Evolutionary conservation across 805 yeast genomes (phyloP).

Genomic region (Yamadazyma ubonensis): DNA sequence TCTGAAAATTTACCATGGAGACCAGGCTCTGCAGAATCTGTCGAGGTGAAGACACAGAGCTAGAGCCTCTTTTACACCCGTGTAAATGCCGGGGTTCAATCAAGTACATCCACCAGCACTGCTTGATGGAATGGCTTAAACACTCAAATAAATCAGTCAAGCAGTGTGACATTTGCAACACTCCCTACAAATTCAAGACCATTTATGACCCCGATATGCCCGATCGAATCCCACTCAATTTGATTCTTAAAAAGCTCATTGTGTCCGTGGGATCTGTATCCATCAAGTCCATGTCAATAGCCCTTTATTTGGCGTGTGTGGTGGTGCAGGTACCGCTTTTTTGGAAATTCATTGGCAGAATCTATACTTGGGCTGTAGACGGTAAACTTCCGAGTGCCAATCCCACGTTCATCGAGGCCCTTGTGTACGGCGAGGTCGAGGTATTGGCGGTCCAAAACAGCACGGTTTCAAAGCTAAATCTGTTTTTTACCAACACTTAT

Average conservation of each 20-base stretch:
- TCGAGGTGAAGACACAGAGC: slow-evolving; percentile 80
- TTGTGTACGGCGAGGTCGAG: slow-evolving; percentile 38
- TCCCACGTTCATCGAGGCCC: slow-evolving; percentile 27
- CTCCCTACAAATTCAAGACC: slow-evolving; percentile 66
- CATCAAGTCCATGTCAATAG: slow-evolving; percentile 21
- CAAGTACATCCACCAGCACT: slow-evolving; percentile 88
- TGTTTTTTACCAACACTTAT: slow-evolving; percentile 33
- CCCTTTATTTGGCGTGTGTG: slow-evolving; percentile 42
- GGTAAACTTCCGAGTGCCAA: slow-evolving; percentile 43
- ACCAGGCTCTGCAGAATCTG: slow-evolving; percentile 77
- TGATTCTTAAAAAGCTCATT: slow-evolving; percentile 44
- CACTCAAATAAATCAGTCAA: slow-evolving; percentile 58
- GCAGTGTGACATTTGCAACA: slow-evolving; percentile 86
- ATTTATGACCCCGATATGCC: slow-evolving; percentile 69
- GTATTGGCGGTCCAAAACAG: slow-evolving; percentile 10
- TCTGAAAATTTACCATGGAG: slow-evolving; percentile 8
- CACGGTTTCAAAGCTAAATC: slow-evolving; percentile 19
- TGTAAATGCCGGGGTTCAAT: slow-evolving; percentile 94
- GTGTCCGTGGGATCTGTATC: slow-evolving; percentile 16
- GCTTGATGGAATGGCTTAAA: slow-evolving; percentile 83
- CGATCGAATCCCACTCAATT: slow-evolving; percentile 50
- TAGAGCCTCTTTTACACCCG: slow-evolving; percentile 84
- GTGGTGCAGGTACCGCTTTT: slow-evolving; percentile 56
- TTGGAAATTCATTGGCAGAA: slow-evolving; percentile 54
- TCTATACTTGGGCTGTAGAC: slow-evolving; percentile 57